phyloP scores from a whole-genome alignment of 2,329 filamentous ascomycete genomes.

The Neopestalotiopsis rosae region DNA sequence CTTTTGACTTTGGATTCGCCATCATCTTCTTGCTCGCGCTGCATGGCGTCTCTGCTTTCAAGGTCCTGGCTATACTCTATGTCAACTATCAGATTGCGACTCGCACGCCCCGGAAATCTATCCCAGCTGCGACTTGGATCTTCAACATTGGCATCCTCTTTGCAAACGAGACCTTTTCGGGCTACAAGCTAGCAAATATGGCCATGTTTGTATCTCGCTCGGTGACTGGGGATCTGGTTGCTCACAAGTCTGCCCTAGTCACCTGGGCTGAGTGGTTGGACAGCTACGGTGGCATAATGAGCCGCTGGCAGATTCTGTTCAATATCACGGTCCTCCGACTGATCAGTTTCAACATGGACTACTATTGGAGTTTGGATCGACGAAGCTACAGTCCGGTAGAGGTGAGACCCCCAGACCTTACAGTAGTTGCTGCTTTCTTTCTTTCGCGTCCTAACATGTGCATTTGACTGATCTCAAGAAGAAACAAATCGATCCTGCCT shows the following conservation, averaged over 20 bases:
- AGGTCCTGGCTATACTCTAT: conserved; percentile 80
- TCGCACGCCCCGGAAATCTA: conserved; percentile 68
- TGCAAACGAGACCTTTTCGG: conserved; percentile 82
- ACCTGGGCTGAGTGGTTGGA: conserved; percentile 77
- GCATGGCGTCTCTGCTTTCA: conserved; percentile 85
- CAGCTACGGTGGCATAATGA: conserved; percentile 79
- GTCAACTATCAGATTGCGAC: conserved; percentile 84
- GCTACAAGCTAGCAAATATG: conserved; percentile 75
- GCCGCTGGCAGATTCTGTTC: conserved; percentile 96
- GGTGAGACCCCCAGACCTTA: conserved; percentile 59
- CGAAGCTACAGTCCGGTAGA: conserved; percentile 72
- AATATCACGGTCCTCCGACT: conserved; percentile 92
- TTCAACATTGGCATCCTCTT: conserved; percentile 90
- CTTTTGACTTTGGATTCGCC: conserved; percentile 85
- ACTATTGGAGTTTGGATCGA: conserved; percentile 85
- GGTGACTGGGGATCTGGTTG: conserved; percentile 38
- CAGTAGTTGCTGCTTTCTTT: too few relatives aligned
- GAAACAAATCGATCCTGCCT: conserved; percentile 90
- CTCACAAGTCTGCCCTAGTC: conserved; percentile 51
- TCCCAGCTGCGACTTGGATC: conserved; percentile 82
- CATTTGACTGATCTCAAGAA: conserved; percentile 80
- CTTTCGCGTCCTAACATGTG: background rate
- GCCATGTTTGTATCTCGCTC: conserved; percentile 54
- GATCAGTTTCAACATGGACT: conserved; percentile 96
- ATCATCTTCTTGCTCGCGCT: conserved; percentile 77